phyloP scores from a whole-genome alignment of 306 rosid genomes.

The Trifolium subterraneum region DNA sequence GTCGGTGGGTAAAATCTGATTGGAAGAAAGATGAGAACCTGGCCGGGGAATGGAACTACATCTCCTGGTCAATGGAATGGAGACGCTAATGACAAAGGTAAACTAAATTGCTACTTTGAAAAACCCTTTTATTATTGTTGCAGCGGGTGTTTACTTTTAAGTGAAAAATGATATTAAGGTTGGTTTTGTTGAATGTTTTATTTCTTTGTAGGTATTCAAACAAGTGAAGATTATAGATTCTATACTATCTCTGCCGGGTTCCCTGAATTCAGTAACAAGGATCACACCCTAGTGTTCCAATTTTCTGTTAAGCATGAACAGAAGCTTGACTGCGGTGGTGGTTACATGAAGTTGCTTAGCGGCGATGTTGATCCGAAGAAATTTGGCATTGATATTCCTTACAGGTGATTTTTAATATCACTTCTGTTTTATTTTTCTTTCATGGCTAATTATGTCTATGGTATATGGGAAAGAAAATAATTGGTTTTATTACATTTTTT shows the following conservation, averaged over 20 bases:
- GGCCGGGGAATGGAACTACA: constrained; percentile 98
- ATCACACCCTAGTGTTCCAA: constrained; percentile 82
- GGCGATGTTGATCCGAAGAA: constrained; percentile 95
- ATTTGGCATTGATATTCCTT: constrained; percentile 95
- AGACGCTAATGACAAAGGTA: constrained; percentile 85
- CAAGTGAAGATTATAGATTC: constrained; percentile 95
- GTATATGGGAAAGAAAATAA: background rate
- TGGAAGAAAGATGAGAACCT: constrained; percentile 88
- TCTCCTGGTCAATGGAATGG: constrained; percentile 96
- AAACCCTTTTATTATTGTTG: background rate
- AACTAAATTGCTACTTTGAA: constrained; percentile 16
- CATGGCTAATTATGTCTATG: background rate
- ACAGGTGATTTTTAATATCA: constrained; percentile 63
- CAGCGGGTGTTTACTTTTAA: constrained; percentile 18
- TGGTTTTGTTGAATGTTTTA: constrained; percentile 36
- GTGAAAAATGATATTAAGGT: background rate
- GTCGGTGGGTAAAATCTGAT: constrained; percentile 88
- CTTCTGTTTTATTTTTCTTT: constrained; percentile 3
- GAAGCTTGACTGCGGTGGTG: constrained; percentile 99
- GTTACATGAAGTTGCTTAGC: constrained; percentile 93
- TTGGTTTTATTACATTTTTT: constrained; percentile 37
- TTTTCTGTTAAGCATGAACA: constrained; percentile 97
- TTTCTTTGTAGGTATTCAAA: constrained; percentile 82
- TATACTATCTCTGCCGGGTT: constrained; percentile 93
- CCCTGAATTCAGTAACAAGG: constrained; percentile 98